Conservation (phyloP, 2,329 filamentous ascomycete genomes). For the Scedosporium boydii region DNA sequence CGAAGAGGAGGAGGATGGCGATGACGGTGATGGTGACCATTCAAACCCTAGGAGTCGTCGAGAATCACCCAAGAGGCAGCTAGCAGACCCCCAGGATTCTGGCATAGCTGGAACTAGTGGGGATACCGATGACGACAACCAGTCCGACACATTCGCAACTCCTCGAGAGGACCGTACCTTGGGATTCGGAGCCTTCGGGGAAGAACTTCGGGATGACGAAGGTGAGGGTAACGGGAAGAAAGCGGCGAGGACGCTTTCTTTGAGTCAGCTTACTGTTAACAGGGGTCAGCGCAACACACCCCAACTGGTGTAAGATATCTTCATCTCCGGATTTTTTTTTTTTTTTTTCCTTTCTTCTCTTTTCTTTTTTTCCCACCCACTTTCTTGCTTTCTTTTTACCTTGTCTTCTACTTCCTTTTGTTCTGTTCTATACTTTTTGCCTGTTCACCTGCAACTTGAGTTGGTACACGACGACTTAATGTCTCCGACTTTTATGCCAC, state of each 20-base stretch:
- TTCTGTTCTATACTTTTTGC: too few relatives aligned
- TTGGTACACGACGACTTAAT: too few relatives aligned
- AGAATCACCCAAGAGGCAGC: constrained; percentile 3
- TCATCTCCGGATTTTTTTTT: not conserved
- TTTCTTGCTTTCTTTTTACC: not conserved
- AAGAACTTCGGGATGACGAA: constrained; percentile 28
- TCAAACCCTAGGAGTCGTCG: constrained; percentile 11
- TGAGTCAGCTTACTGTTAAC: constrained; percentile 48
- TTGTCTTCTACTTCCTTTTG: not conserved
- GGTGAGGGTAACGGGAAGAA: constrained; percentile 33
- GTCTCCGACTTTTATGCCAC: too few relatives aligned
- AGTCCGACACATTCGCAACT: constrained; percentile 41
- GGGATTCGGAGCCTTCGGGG: constrained; percentile 30
- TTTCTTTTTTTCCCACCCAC: not conserved
- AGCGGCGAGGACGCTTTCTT: constrained; percentile 54
- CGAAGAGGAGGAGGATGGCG: constrained; percentile 8
- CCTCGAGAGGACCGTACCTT: constrained; percentile 34
- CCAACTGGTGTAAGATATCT: not conserved
- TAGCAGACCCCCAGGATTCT: constrained; percentile 19
- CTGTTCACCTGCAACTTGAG: too few relatives aligned
- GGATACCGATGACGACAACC: constrained; percentile 30
- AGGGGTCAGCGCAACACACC: constrained; percentile 12
- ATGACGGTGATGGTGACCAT: constrained; percentile 10
- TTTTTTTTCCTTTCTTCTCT: constrained; percentile 1
- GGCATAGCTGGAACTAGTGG: constrained; percentile 20